Evolutionary conservation across 306 rosid species (phyloP), one percentile per base, ranked within the genome.

Genomic region (Castanospermum australe): DNA sequence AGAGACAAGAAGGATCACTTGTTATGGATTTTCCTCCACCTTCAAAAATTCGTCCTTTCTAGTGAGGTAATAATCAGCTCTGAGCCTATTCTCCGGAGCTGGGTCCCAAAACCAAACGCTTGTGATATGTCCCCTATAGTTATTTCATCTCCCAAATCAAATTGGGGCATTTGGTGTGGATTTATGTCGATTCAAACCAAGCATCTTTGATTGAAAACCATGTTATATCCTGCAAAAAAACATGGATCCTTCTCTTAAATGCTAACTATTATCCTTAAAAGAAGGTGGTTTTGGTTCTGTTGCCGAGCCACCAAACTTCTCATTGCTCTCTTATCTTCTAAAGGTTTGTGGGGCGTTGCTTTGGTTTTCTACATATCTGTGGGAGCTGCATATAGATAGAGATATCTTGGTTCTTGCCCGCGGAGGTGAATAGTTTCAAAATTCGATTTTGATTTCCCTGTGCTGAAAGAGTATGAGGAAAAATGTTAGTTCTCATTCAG

Each of bases 381-480:
- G 42, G 76, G 79, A 66, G 83, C 83, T 74, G 82, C 33, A 22
- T 9, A 47, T 64, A 59, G 62, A 57, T 47, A 44, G 72, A 67
- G 82, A 78, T n/a, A n/a, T 52, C 73, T 79, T 74, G 85, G 79
- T 72, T 78, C 14, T 73, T 73, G 20, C 48, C 64, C 56, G 11
- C 33, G 32, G 50, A 73, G n/a, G 70, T 48, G 67, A 59, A 35
- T 11, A 51, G 82, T 67, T 28, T 51, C 66, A 9, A 45, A 45
- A 69, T 44, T 61, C 28, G 24, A 41, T 42, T 84, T 77, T 74
- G 65, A 56, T 78, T 83, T 68, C 75, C 60, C 9, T 8, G 77
- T 51, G 11, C 50, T 42, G 57, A 25, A 77, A 61, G 83, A 89
- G 86, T 76, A 96, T 96, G 99, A 96, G 94, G 99, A 96, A 90